Conservation (phyloP, 2,329 filamentous ascomycete species). For the Diplodia mutila region DNA sequence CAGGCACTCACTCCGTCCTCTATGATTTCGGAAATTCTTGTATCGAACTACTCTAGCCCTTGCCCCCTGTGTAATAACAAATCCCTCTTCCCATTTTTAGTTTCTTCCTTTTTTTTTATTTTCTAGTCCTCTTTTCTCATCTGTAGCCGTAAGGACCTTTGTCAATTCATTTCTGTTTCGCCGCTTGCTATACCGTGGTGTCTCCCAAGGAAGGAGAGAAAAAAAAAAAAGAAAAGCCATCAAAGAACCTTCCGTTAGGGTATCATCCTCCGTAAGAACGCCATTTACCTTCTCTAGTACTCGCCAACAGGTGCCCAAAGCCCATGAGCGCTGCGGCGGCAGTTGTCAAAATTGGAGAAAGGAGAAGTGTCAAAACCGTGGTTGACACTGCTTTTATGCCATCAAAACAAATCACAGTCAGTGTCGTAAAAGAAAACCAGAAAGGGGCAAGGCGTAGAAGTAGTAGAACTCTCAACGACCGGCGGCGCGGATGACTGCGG, state of each 20-base stretch:
- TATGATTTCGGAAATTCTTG: neutral
- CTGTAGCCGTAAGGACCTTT: neutral
- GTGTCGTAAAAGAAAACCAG: neutral
- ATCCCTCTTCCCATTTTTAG: neutral
- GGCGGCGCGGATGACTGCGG: slow-evolving; percentile 30
- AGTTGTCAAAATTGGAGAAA: neutral
- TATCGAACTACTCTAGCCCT: neutral
- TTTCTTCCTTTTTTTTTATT: neutral
- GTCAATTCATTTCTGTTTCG: neutral
- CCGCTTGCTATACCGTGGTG: neutral
- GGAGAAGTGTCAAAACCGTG: neutral
- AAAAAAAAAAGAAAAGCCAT: neutral
- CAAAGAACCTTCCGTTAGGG: neutral
- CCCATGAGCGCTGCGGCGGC: neutral
- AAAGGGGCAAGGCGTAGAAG: neutral
- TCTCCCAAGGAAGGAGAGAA: neutral
- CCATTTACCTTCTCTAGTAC: neutral
- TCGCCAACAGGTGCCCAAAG: neutral
- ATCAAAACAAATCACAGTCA: neutral
- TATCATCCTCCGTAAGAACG: neutral
- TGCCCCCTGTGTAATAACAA: neutral
- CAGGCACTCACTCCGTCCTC: neutral
- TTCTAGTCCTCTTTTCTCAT: neutral
- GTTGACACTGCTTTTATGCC: neutral
- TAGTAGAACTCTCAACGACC: neutral